Evolutionary conservation across 225 moss, liverwort and hornwort genomes (phyloP), one percentile per base, ranked within the genome.

Genomic region (Thuidium tamariscinum): DNA sequence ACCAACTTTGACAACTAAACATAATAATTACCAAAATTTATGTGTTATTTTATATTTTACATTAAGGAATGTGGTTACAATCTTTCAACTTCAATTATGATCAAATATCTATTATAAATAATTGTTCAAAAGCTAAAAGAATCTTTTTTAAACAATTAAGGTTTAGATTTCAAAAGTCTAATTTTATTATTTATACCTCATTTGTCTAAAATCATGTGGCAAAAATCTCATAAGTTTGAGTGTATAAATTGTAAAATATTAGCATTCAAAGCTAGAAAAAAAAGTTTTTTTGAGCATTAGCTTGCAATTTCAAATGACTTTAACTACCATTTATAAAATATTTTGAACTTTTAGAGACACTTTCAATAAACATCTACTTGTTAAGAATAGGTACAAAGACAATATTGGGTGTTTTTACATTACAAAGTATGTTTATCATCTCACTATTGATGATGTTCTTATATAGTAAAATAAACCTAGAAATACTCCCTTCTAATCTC

Each of bases 1-100:
- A 9, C 5, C 25, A 41, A 68, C 7, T 7, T 68, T 22, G 7
- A 23, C 4, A 11, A 7, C 3, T 2, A 7, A 4, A 22, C 4
- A 25, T 25, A 7, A 4, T 41, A 69, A 7, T 68, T 36, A 39
- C 7, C 13, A 39, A 39, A 68, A 1, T 14, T 25, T 0, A n/a
- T n/a, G n/a, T n/a, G n/a, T n/a, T 25, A 0, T 15, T 2, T 27
- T 9, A 44, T 44, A 6, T 12, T 44, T 1, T 0, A 0, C 27
- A 5, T 16, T 42, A 42, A 26, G 16, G 16, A 42, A 27, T 70
- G 27, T 5, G 3, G 9, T 16, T 42, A 15, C 27, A 70, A 27
- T 27, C 9, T 70, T 42, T 23, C 5, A 70, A 42, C 70, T 42
- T 42, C 9, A 27, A 42, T 5, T 15, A 41, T 1, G 1, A 42